Evolutionary conservation across 2,329 filamentous ascomycete species (phyloP), one percentile per base, ranked within the genome.

Genomic region (Fusarium sp.): DNA sequence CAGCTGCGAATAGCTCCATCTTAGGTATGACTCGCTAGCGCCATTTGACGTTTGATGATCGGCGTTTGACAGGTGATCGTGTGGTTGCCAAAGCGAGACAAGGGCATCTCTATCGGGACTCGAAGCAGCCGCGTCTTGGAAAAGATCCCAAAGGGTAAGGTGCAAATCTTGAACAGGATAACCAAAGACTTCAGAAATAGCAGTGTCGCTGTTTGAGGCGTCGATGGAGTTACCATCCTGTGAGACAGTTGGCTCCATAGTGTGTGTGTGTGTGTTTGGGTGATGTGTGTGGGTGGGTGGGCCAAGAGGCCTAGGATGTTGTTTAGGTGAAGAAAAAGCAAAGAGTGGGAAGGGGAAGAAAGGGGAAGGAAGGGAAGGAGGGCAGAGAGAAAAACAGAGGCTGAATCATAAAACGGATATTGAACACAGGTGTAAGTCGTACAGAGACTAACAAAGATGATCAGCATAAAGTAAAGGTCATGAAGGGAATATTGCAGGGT

Each of bases 61-160:
- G 26, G 23, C 20, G 58, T 57, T 62, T 37, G 64, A 49, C 27
- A 57, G 9, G 40, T 63, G 38, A 32, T 66, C 49, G 60, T 54
- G 63, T 35, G 73, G 64, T 30, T 81, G 79, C 80, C 80, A 81
- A 35, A 80, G 68, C 33, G 79, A 81, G 15, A 82, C 79, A 38
- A 82, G 59, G 18, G 81, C 81, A 38, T 82, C 80, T 59, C 73
- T 67, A 9, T 79, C 73, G 2, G 81, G 80, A 26, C 75, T 74
- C 6, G 49, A 55, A 18, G 58, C 59, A 14, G 78, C 77, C 9
- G 80, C 76, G 2, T 64, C 35, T 13, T 73, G 42, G 32, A 81
- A 77, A 20, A 82, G 54, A 50, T 81, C 75, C 81, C 81, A 82
- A 15, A 82, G 70, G 6, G 56, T 73, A 10, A 77, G 68, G 30